Evolutionary conservation across 768 basidiomycete genomes (phyloP).

Genomic region (Hericium rajendrae): DNA sequence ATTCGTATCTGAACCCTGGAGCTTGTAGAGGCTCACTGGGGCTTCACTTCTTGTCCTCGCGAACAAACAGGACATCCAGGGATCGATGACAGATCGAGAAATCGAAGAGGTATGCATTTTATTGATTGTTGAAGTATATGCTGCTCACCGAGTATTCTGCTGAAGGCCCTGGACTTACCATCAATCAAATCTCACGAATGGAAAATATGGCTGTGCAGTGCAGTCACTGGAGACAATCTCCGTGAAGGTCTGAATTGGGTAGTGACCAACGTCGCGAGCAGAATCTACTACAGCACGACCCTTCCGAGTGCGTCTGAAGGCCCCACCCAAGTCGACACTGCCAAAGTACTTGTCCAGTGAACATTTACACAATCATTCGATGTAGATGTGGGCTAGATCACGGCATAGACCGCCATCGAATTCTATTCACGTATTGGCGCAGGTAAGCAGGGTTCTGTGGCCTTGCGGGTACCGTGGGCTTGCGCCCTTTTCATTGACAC

Average conservation of each 20-base stretch:
- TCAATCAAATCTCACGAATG: slow-evolving; percentile 84
- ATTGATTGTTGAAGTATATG: slow-evolving; percentile 2
- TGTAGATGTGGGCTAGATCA: too few relatives aligned
- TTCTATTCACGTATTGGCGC: too few relatives aligned
- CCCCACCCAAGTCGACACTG: too few relatives aligned
- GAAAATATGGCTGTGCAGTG: slow-evolving; percentile 88
- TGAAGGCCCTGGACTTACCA: slow-evolving; percentile 68
- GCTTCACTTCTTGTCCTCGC: slow-evolving; percentile 94
- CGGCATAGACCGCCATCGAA: too few relatives aligned
- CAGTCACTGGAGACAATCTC: slow-evolving; percentile 80
- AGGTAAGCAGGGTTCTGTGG: too few relatives aligned
- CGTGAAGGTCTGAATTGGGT: slow-evolving; percentile 87
- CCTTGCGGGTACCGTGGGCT: too few relatives aligned
- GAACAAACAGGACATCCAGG: slow-evolving; percentile 93
- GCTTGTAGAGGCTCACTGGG: slow-evolving; percentile 78
- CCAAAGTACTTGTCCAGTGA: too few relatives aligned
- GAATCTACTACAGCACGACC: slow-evolving; percentile 72
- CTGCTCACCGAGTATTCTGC: slow-evolving; percentile 1
- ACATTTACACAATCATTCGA: too few relatives aligned
- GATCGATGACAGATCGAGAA: slow-evolving; percentile 73
- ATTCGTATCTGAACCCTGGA: neutral
- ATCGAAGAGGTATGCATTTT: slow-evolving; percentile 56
- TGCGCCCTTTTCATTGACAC: too few relatives aligned
- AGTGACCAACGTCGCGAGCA: slow-evolving; percentile 76
- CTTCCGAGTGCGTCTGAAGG: too few relatives aligned